phyloP scores from a whole-genome alignment of 306 rosid species.

The Acacia confusa region DNA sequence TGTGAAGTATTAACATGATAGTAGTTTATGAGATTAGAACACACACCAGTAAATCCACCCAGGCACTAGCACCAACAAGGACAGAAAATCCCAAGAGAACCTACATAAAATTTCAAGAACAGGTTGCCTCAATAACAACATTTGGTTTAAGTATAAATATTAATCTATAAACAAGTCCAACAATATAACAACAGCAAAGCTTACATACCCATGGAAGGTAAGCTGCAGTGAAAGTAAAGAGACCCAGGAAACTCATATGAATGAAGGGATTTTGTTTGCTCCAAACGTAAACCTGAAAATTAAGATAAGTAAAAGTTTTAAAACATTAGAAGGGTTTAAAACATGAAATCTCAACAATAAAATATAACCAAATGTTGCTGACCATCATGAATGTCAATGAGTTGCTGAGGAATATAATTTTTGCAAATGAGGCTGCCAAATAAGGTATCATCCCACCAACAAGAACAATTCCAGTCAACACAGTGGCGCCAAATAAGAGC shows the following conservation, averaged over 20 bases:
- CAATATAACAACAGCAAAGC: constrained; percentile 13
- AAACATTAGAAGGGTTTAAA: not conserved
- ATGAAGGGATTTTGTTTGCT: constrained; percentile 98
- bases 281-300: constrained; percentile 89
- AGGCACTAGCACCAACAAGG: constrained; percentile 96
- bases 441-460: constrained; percentile 96
- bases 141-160: not conserved
- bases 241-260: constrained; percentile 96
- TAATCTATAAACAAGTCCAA: constrained; percentile 19
- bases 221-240: constrained; percentile 90
- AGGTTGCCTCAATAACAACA: not conserved
- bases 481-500: constrained; percentile 89
- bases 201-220: constrained; percentile 96
- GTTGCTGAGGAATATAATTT: constrained; percentile 92
- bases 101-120: constrained; percentile 35
- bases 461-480: constrained; percentile 88
- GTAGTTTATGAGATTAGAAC: constrained; percentile 3
- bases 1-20: constrained; percentile 18
- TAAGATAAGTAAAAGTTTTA: constrained; percentile 12
- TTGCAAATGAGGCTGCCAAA: constrained; percentile 80
- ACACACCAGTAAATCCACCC: constrained; percentile 95
- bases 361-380: constrained; percentile 18
- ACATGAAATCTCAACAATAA: not conserved
- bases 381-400: constrained; percentile 98
- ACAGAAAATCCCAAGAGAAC: constrained; percentile 93